These are phyloP conservation scores for Trichophaea hybrida DNA, from an alignment of 2,329 filamentous ascomycete genomes.

Conservation along the genomic window DNA sequence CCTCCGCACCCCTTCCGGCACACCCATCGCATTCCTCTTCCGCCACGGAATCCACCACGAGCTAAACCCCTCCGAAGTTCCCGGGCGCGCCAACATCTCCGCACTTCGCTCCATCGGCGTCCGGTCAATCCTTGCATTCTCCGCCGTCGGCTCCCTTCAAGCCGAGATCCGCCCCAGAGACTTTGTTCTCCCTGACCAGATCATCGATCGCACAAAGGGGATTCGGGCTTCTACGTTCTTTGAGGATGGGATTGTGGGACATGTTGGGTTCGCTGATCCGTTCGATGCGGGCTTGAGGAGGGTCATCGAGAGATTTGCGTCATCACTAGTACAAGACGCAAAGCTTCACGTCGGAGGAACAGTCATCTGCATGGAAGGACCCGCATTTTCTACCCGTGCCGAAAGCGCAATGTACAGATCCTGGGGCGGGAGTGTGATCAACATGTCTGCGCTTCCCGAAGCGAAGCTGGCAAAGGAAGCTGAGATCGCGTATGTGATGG, in stretches of 20 bases:
- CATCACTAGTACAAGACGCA: constrained; percentile 61
- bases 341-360: constrained; percentile 71
- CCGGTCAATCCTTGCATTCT: constrained; percentile 83
- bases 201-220: constrained; percentile 95
- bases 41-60: constrained; percentile 84
- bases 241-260: constrained; percentile 76
- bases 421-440: constrained; percentile 91
- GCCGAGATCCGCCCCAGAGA: constrained; percentile 91
- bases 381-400: constrained; percentile 89
- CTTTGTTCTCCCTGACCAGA: constrained; percentile 90
- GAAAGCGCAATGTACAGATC: constrained; percentile 89
- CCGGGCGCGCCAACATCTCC: constrained; percentile 89
- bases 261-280: constrained; percentile 90
- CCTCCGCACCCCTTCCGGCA: constrained; percentile 51
- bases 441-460: constrained; percentile 93
- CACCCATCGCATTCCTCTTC: constrained; percentile 79
- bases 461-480: constrained; percentile 92
- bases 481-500: constrained; percentile 93
- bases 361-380: constrained; percentile 95
- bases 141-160: constrained; percentile 79
- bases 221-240: constrained; percentile 93
- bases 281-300: constrained; percentile 68
- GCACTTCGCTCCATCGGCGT: constrained; percentile 85
- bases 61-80: constrained; percentile 87
- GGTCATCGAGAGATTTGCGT: constrained; percentile 47